Percentiles rank a stretch among this genome's conserved stretches.
phyloP scores from a whole-genome alignment of 2,329 filamentous ascomycete genomes.

The Penicillium expansum region DNA sequence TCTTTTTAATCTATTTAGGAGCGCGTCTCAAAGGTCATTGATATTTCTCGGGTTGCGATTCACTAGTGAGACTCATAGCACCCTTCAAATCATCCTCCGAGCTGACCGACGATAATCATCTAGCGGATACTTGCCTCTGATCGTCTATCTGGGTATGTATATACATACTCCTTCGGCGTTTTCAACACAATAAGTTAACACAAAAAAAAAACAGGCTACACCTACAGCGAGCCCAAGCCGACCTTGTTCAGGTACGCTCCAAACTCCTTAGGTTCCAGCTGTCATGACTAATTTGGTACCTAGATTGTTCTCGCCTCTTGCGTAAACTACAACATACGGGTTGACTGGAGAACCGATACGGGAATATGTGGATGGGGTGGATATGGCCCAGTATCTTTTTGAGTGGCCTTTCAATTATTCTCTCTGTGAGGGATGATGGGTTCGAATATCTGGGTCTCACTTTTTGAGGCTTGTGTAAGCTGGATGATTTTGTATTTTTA shows the following conservation, averaged over 20 bases:
- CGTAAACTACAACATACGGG: conserved; percentile 29
- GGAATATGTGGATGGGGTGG: background rate
- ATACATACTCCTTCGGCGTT: background rate
- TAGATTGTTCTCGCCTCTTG: conserved; percentile 46
- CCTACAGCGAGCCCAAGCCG: conserved; percentile 86
- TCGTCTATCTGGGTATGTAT: conserved; percentile 84
- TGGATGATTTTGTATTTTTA: conserved; percentile 3
- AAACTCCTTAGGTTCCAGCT: conserved; percentile 19
- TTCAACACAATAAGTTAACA: conserved; percentile 9
- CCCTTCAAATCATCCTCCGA: background rate
- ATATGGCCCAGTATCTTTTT: background rate
- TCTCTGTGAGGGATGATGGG: background rate
- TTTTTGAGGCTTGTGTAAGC: background rate
- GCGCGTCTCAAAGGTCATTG: conserved; percentile 95
- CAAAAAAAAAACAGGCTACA: conserved; percentile 65
- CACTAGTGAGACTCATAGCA: conserved; percentile 72
- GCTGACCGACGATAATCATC: conserved; percentile 20
- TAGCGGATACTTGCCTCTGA: conserved; percentile 93
- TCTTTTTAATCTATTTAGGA: conserved; percentile 58
- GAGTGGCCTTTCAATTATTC: background rate
- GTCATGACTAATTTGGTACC: background rate
- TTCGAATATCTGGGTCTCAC: background rate
- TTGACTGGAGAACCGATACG: background rate
- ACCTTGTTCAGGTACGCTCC: conserved; percentile 64
- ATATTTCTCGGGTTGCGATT: conserved; percentile 86